phyloP scores from a whole-genome alignment of 2,329 filamentous ascomycete species.

The Zymoseptoria tritici region DNA sequence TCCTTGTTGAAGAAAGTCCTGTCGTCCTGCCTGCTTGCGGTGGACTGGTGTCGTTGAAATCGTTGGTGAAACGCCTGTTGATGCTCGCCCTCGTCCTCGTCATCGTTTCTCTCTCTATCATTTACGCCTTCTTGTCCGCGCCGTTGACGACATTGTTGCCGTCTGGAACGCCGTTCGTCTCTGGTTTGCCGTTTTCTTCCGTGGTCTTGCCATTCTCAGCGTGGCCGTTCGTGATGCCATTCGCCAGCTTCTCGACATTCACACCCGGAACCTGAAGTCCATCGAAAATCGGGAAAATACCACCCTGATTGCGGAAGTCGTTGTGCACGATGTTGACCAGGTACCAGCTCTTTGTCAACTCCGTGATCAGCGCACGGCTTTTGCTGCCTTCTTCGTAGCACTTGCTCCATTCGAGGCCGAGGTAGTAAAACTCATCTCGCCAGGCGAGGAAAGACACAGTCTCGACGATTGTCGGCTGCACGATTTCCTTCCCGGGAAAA shows the following conservation, averaged over 20 bases:
- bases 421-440: conserved; percentile 94
- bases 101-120: not conserved
- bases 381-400: conserved; percentile 73
- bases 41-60: not conserved
- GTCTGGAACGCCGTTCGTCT: conserved; percentile 26
- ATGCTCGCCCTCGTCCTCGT: not conserved
- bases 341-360: conserved; percentile 84
- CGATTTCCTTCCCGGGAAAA: conserved; percentile 96
- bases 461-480: conserved; percentile 99
- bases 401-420: conserved; percentile 89
- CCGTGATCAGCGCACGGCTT: conserved; percentile 71
- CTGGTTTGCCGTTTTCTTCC: conserved; percentile 10
- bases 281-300: conserved; percentile 80
- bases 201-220: not conserved
- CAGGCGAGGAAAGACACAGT: conserved; percentile 95
- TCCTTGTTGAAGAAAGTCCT: not conserved
- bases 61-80: not conserved
- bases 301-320: conserved; percentile 79
- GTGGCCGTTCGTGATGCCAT: conserved; percentile 8
- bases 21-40: not conserved
- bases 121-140: conserved; percentile 18
- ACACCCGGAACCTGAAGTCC: conserved; percentile 63
- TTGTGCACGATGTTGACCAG: conserved; percentile 98
- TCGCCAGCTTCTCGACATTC: conserved; percentile 31
- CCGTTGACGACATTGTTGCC: conserved; percentile 26